Percentiles rank a stretch among this genome's conserved stretches.
phyloP scores from a whole-genome alignment of 2,329 filamentous ascomycete species.

The Didymosphaeria variabile region DNA sequence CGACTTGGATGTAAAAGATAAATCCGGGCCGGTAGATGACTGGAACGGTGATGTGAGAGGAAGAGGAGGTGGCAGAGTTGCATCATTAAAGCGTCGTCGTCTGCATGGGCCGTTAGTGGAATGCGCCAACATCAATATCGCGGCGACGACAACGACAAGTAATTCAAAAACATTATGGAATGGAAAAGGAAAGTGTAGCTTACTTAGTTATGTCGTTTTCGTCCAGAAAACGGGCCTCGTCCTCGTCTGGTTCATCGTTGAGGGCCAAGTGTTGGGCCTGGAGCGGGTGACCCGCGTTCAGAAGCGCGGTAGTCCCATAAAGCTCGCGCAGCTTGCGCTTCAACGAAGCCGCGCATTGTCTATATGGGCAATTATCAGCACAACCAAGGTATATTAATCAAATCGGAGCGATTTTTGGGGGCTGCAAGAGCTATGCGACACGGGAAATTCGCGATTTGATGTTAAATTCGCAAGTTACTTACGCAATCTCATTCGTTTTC shows the following conservation, averaged over 20 bases:
- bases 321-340: slow-evolving; percentile 92
- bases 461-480: slow-evolving; percentile 47
- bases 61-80: slow-evolving; percentile 57
- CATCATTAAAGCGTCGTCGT: slow-evolving; percentile 66
- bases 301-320: slow-evolving; percentile 76
- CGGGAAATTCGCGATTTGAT: slow-evolving; percentile 40
- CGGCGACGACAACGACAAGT: slow-evolving; percentile 25
- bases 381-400: slow-evolving; percentile 47
- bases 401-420: slow-evolving; percentile 52
- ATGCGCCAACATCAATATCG: slow-evolving; percentile 33
- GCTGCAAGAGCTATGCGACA: slow-evolving; percentile 46
- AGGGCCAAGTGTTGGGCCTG: slow-evolving; percentile 66
- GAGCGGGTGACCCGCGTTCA: slow-evolving; percentile 63
- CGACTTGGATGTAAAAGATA: slow-evolving; percentile 28
- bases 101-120: slow-evolving; percentile 52
- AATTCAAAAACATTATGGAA: slow-evolving; percentile 8
- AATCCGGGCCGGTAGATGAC: slow-evolving; percentile 26
- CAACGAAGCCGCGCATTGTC: slow-evolving; percentile 73
- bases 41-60: slow-evolving; percentile 37
- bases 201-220: slow-evolving; percentile 67
- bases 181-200: slow-evolving; percentile 26
- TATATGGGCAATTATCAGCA: slow-evolving; percentile 48
- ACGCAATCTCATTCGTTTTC: slow-evolving; percentile 56
- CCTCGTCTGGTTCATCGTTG: slow-evolving; percentile 61
- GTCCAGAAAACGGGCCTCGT: slow-evolving; percentile 64